phyloP scores from a whole-genome alignment of 2,329 filamentous ascomycete species.

The Fusarium sp. region DNA sequence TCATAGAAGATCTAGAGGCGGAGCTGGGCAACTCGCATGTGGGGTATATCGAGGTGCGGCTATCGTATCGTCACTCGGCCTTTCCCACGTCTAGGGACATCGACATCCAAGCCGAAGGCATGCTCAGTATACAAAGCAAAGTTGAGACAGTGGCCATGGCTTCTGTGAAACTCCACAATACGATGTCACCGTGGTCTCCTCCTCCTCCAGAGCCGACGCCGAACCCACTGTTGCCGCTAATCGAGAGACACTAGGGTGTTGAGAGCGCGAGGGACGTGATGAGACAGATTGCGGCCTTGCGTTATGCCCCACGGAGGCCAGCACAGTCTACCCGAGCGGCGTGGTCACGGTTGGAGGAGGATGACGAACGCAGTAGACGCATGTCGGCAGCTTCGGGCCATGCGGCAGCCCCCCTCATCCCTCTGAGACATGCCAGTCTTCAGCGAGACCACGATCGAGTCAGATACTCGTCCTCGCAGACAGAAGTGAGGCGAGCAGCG shows the following conservation, averaged over 20 bases:
- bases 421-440: constrained; percentile 40
- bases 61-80: constrained; percentile 68
- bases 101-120: constrained; percentile 47
- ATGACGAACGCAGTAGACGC: neutral
- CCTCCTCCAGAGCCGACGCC: constrained; percentile 48
- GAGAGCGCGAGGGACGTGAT: constrained; percentile 58
- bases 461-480: neutral
- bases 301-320: constrained; percentile 13
- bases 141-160: constrained; percentile 66
- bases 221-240: constrained; percentile 57
- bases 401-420: constrained; percentile 29
- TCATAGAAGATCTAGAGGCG: constrained; percentile 69
- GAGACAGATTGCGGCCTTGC: constrained; percentile 45
- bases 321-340: neutral
- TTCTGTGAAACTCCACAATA: constrained; percentile 61
- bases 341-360: constrained; percentile 1
- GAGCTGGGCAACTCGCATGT: constrained; percentile 63
- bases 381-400: constrained; percentile 7
- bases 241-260: constrained; percentile 62
- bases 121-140: constrained; percentile 58
- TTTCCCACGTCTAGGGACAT: constrained; percentile 55
- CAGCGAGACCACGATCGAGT: constrained; percentile 2
- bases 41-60: constrained; percentile 63
- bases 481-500: constrained; percentile 10
- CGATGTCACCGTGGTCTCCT: constrained; percentile 65